phyloP scores from a whole-genome alignment of 768 basidiomycete species.

The Boletus edulis region DNA sequence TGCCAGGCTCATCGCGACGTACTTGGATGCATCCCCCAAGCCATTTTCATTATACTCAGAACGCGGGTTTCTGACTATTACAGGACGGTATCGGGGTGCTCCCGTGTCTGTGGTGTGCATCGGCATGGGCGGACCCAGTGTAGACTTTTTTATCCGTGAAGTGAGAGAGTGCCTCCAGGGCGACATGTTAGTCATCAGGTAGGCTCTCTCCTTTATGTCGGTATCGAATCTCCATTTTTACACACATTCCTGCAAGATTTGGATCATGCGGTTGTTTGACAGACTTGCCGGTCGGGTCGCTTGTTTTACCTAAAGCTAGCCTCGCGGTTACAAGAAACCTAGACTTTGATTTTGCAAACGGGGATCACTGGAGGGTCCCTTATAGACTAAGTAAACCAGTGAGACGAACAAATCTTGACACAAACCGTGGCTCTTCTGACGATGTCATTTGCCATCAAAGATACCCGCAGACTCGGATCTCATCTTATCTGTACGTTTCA shows the following conservation, averaged over 20 bases:
- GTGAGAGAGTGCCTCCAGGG: slow-evolving; percentile 70
- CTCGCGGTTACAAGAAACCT: slow-evolving; percentile 72
- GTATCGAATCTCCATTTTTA: neutral
- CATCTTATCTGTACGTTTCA: slow-evolving; percentile 43
- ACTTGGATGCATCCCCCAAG: slow-evolving; percentile 56
- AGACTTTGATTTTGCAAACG: slow-evolving; percentile 67
- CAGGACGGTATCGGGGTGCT: slow-evolving; percentile 58
- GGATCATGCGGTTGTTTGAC: slow-evolving; percentile 77
- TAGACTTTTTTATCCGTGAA: slow-evolving; percentile 85
- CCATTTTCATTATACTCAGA: slow-evolving; percentile 68
- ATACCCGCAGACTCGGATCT: slow-evolving; percentile 58
- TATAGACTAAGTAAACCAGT: slow-evolving; percentile 72
- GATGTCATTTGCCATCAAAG: slow-evolving; percentile 30
- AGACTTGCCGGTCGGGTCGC: slow-evolving; percentile 68
- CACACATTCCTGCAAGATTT: slow-evolving; percentile 42
- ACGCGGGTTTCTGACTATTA: slow-evolving; percentile 73
- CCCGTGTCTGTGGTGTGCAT: slow-evolving; percentile 76
- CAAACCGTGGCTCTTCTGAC: slow-evolving; percentile 1
- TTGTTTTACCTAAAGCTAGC: slow-evolving; percentile 68
- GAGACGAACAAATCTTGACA: slow-evolving; percentile 9
- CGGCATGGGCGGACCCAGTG: slow-evolving; percentile 81
- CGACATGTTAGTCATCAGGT: slow-evolving; percentile 54
- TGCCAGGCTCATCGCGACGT: slow-evolving; percentile 55
- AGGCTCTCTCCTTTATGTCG: neutral
- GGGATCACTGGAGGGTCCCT: slow-evolving; percentile 39